These are phyloP conservation scores for Taphrina pruni DNA, from an alignment of 1,139 yeast species.

Conservation along the genomic window DNA sequence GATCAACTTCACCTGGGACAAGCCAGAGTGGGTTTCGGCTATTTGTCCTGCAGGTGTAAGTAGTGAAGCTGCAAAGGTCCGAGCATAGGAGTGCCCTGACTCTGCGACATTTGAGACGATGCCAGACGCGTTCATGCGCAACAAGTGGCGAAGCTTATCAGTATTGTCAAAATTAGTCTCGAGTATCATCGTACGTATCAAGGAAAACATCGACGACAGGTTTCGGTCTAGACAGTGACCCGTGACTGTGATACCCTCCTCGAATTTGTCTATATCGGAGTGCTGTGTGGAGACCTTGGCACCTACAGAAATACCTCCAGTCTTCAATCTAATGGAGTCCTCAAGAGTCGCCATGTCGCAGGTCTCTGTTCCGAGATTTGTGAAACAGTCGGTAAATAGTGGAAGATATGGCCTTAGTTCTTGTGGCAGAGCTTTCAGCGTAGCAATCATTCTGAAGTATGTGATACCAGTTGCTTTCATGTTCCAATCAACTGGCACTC, in stretches of 20 bases:
- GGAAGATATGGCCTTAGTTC: slow-evolving; percentile 73
- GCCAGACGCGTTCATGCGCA: slow-evolving; percentile 61
- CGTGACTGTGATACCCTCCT: slow-evolving; percentile 61
- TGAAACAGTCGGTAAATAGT: slow-evolving; percentile 76
- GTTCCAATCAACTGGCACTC: slow-evolving; percentile 49
- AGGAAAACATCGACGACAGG: slow-evolving; percentile 62
- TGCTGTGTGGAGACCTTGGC: slow-evolving; percentile 66
- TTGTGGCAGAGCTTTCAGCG: slow-evolving; percentile 62
- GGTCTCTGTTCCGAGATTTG: slow-evolving; percentile 77
- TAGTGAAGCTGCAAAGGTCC: slow-evolving; percentile 68
- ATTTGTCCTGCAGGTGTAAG: slow-evolving; percentile 67
- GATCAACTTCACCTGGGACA: slow-evolving; percentile 75
- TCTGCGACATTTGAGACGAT: slow-evolving; percentile 87
- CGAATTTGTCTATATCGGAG: slow-evolving; percentile 54
- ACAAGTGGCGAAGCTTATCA: slow-evolving; percentile 73
- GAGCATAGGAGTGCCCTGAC: slow-evolving; percentile 85
- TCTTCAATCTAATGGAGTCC: slow-evolving; percentile 75
- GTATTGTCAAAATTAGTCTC: slow-evolving; percentile 72
- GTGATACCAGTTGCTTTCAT: slow-evolving; percentile 72
- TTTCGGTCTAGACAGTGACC: slow-evolving; percentile 80
- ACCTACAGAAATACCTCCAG: slow-evolving; percentile 80
- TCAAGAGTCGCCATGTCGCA: slow-evolving; percentile 81
- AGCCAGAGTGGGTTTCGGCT: slow-evolving; percentile 70
- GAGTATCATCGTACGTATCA: slow-evolving; percentile 72
- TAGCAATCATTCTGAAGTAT: slow-evolving; percentile 67